Percentiles rank a stretch among this genome's conserved stretches.
Conservation (phyloP, 441 rosid species). For the Kokia cookei region DNA sequence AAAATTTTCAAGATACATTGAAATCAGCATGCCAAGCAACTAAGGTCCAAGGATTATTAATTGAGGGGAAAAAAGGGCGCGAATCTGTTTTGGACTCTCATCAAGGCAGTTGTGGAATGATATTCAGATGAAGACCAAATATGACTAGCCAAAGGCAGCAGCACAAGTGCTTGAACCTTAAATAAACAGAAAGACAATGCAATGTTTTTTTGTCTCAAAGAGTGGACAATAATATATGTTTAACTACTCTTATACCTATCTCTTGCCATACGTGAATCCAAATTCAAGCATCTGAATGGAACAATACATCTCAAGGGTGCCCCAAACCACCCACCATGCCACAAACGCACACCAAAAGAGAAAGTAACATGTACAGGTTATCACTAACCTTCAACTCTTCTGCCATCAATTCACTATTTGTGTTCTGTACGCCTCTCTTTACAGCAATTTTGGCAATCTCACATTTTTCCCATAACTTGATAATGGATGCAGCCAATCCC, state of each 20-base stretch:
- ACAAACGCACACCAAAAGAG: background rate
- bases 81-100: background rate
- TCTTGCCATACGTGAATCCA: background rate
- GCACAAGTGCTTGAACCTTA: background rate
- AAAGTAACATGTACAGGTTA: background rate
- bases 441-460: constrained; percentile 93
- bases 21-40: background rate
- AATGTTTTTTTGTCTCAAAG: background rate
- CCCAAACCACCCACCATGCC: background rate
- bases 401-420: constrained; percentile 81
- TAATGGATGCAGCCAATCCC: constrained; percentile 78
- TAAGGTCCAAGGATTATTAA: background rate
- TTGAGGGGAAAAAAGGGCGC: background rate
- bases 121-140: background rate
- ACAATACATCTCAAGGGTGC: background rate
- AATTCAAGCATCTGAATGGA: background rate
- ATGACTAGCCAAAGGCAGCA: background rate
- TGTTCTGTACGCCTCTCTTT: constrained; percentile 86
- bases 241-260: background rate
- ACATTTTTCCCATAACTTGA: constrained; percentile 97
- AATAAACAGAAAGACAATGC: background rate
- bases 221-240: background rate
- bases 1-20: background rate
- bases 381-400: constrained; percentile 81
- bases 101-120: background rate